phyloP scores from a whole-genome alignment of 148 eudicot species.

The Chenopodium album region DNA sequence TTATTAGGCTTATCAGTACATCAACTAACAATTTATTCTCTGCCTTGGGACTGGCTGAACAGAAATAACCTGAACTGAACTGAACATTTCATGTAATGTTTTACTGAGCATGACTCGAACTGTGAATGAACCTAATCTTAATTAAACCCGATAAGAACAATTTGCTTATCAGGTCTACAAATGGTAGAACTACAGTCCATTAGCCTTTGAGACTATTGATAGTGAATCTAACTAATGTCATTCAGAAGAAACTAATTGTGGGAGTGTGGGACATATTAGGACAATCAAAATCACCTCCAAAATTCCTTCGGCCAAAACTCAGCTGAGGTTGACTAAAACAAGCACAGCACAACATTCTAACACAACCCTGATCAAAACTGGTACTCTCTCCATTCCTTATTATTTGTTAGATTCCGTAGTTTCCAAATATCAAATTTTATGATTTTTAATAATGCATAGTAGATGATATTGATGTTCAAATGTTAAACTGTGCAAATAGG shows the following conservation, averaged over 20 bases:
- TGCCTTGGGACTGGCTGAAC: neutral
- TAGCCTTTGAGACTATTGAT: too few relatives aligned
- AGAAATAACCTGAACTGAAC: neutral
- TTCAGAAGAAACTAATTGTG: neutral
- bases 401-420: too few relatives aligned
- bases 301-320: neutral
- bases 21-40: neutral
- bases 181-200: neutral
- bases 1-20: neutral
- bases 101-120: too few relatives aligned
- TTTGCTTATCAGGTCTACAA: neutral
- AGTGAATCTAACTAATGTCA: neutral
- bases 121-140: too few relatives aligned
- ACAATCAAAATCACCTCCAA: neutral
- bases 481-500: too few relatives aligned
- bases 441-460: too few relatives aligned
- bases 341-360: neutral
- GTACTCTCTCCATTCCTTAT: neutral
- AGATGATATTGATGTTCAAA: too few relatives aligned
- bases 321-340: neutral
- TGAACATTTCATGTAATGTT: too few relatives aligned
- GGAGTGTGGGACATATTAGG: neutral
- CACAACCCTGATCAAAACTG: neutral
- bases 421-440: too few relatives aligned
- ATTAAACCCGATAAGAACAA: neutral